phyloP scores from a whole-genome alignment of 257 asterid genomes.

The Solanum commersonii region DNA sequence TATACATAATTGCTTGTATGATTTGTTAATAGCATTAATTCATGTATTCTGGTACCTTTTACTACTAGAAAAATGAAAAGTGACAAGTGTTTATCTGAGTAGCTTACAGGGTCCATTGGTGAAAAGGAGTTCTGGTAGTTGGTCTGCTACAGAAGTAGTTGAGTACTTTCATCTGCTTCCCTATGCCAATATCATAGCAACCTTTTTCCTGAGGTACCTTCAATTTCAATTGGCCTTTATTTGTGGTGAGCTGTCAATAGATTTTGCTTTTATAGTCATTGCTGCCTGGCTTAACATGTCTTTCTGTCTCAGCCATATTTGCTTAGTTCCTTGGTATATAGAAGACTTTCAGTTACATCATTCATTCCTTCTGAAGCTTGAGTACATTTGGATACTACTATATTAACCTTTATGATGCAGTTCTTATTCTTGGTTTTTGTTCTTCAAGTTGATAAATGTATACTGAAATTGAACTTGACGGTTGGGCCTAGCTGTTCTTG shows the following conservation, averaged over 20 bases:
- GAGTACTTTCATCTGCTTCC: slow-evolving; percentile 50
- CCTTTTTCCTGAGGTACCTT: slow-evolving; percentile 43
- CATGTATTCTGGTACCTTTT: background rate
- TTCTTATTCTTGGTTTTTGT: background rate
- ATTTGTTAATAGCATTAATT: background rate
- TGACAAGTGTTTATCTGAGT: slow-evolving; percentile 2
- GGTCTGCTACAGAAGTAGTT: slow-evolving; percentile 31
- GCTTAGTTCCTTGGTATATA: background rate
- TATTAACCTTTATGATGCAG: background rate
- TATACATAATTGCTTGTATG: background rate
- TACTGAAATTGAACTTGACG: background rate
- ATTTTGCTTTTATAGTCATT: background rate
- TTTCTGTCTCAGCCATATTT: background rate
- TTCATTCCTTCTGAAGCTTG: background rate
- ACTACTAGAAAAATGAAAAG: background rate
- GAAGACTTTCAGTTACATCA: background rate
- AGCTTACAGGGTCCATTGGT: slow-evolving; percentile 62
- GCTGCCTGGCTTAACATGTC: background rate
- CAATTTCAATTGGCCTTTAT: background rate
- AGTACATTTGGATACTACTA: background rate
- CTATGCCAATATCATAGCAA: slow-evolving; percentile 38
- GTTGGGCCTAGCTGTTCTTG: background rate
- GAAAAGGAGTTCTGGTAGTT: slow-evolving; percentile 14
- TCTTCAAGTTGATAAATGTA: background rate
- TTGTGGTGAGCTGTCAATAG: background rate